Percentiles rank a stretch among this genome's conserved stretches.
phyloP scores from a whole-genome alignment of 345 rosid species.

The Pugionium dolabratum region DNA sequence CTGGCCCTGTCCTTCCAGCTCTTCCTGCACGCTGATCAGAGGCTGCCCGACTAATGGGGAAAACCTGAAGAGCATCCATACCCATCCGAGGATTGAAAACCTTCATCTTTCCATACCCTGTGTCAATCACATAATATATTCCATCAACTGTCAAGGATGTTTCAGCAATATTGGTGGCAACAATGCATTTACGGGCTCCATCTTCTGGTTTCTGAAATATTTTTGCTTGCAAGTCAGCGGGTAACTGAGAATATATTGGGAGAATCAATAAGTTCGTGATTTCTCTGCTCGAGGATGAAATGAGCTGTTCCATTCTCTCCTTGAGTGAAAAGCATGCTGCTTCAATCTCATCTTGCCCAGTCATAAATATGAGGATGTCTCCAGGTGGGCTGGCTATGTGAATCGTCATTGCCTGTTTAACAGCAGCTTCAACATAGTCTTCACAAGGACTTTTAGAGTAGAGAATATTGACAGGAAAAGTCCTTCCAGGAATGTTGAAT shows the following conservation, averaged over 20 bases:
- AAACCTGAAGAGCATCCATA: slow-evolving; percentile 98
- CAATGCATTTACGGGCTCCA: slow-evolving; percentile 97
- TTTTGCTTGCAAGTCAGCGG: slow-evolving; percentile 97
- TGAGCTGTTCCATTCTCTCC: slow-evolving; percentile 88
- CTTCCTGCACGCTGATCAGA: slow-evolving; percentile 98
- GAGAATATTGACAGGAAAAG: slow-evolving; percentile 83
- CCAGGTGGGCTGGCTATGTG: slow-evolving; percentile 91
- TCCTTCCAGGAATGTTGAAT: slow-evolving; percentile 93
- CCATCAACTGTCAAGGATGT: slow-evolving; percentile 98
- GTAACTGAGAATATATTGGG: slow-evolving; percentile 96
- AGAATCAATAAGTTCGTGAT: slow-evolving; percentile 81
- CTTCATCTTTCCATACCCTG: slow-evolving; percentile 97
- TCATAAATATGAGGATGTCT: slow-evolving; percentile 97
- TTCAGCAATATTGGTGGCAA: slow-evolving; percentile 97
- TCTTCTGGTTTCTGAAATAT: slow-evolving; percentile 93
- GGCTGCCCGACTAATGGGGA: slow-evolving; percentile 95
- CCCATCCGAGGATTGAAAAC: slow-evolving; percentile 99
- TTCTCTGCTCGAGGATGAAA: slow-evolving; percentile 65
- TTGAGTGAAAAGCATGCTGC: slow-evolving; percentile 88
- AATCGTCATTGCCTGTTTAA: slow-evolving; percentile 96
- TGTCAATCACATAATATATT: slow-evolving; percentile 85
- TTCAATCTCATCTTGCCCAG: slow-evolving; percentile 98
- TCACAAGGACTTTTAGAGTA: slow-evolving; percentile 92
- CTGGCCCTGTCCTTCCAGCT: slow-evolving; percentile 99
- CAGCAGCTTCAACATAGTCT: slow-evolving; percentile 97